Conservation (phyloP, 345 rosid species). For the Noccaea caerulescens region DNA sequence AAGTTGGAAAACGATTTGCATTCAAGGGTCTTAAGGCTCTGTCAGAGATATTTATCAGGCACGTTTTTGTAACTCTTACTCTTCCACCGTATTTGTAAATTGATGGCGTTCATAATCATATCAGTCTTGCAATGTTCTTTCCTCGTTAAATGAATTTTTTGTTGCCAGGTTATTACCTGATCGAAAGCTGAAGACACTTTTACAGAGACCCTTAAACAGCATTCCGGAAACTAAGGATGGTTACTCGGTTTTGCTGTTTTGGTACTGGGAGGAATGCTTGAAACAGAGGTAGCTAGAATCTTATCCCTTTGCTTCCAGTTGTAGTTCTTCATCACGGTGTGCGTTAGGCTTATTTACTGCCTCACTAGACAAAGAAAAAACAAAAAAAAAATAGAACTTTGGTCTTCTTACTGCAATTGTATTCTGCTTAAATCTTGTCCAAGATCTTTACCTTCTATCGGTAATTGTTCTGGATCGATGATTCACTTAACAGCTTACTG, state of each 20-base stretch:
- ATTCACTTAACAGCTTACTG: conserved; percentile 12
- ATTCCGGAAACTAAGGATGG: conserved; percentile 93
- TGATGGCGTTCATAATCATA: background rate
- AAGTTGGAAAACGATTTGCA: conserved; percentile 93
- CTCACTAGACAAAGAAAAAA: background rate
- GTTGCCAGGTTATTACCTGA: conserved; percentile 81
- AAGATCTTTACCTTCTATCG: background rate
- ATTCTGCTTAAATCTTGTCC: background rate
- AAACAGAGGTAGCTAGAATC: conserved; percentile 69
- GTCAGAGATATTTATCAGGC: conserved; percentile 83
- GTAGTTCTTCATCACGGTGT: background rate
- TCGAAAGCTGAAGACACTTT: conserved; percentile 86
- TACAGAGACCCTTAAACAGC: conserved; percentile 71
- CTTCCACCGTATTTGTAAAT: background rate
- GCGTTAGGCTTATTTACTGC: conserved; percentile 3
- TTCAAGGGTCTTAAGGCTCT: conserved; percentile 85
- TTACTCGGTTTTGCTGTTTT: conserved; percentile 81
- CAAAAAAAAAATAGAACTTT: background rate
- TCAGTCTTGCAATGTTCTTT: background rate
- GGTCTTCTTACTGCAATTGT: background rate
- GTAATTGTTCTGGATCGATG: background rate
- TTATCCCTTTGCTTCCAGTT: conserved; percentile 13
- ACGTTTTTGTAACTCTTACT: conserved; percentile 30
- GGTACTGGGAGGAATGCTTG: conserved; percentile 99
- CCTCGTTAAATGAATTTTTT: background rate